Evolutionary conservation across 129 eudicot species (phyloP).

Genomic region (Artemisia argyi): DNA sequence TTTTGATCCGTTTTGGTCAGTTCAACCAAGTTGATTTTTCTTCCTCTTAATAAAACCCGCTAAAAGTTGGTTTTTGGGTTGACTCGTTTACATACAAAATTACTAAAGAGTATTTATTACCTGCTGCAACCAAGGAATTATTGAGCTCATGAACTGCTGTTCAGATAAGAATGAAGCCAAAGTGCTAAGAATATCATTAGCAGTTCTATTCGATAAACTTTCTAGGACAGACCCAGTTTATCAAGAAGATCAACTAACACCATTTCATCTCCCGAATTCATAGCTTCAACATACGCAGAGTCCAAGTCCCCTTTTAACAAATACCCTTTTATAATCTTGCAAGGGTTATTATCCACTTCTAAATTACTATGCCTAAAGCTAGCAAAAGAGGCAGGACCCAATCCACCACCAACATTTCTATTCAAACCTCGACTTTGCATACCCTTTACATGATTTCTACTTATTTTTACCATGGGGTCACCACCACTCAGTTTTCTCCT

Average conservation of each 20-base stretch:
- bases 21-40: no score
- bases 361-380: conserved; percentile 34
- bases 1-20: no score
- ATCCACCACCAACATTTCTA: conserved; percentile 40
- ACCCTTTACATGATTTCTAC: conserved; percentile 43
- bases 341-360: conserved; percentile 43
- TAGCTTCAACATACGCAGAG: conserved; percentile 79
- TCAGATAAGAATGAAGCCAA: conserved; percentile 62
- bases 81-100: no score
- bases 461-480: conserved; percentile 39
- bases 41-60: no score
- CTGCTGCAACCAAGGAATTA: conserved; percentile 94
- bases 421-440: conserved; percentile 30
- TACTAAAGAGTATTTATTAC: conserved; percentile 36
- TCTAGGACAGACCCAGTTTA: conserved; percentile 89
- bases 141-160: conserved; percentile 57
- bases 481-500: conserved; percentile 39
- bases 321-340: conserved; percentile 56
- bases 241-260: conserved; percentile 78
- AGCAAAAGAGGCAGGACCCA: conserved; percentile 24
- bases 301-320: conserved; percentile 71
- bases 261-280: conserved; percentile 61
- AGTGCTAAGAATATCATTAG: conserved; percentile 52
- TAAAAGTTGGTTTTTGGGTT: no score
- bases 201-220: conserved; percentile 61